Evolutionary conservation across 305 asterid species (phyloP).

Genomic region (Vinca major): DNA sequence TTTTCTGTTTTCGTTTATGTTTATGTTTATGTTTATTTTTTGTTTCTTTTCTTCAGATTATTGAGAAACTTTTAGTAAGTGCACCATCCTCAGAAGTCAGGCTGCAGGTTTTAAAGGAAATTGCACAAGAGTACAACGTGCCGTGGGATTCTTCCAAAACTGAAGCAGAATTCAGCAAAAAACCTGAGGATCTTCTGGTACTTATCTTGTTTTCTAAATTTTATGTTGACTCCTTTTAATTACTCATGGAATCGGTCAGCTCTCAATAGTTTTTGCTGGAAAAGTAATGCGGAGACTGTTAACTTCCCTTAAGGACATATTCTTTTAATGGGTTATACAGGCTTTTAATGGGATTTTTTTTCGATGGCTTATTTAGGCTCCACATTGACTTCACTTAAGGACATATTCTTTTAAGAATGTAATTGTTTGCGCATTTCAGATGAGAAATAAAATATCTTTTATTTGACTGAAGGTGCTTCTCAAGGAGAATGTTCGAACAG

Average conservation of each 20-base stretch:
- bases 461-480: neutral
- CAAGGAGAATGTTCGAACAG: neutral
- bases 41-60: conserved; percentile 39
- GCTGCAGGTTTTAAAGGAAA: conserved; percentile 61
- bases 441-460: neutral
- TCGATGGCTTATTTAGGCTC: neutral
- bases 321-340: neutral
- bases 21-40: neutral
- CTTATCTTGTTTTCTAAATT: conserved; percentile 2
- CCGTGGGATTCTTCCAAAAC: conserved; percentile 70
- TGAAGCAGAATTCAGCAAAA: conserved; percentile 59
- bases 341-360: neutral
- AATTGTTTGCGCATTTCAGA: neutral
- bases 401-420: neutral
- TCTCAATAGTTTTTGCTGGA: neutral
- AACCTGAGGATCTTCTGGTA: conserved; percentile 94
- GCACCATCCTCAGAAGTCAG: conserved; percentile 60
- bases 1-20: neutral
- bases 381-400: neutral
- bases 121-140: conserved; percentile 48
- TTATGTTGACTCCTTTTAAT: neutral
- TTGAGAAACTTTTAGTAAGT: conserved; percentile 72
- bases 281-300: neutral
- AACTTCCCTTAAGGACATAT: too few species aligned
- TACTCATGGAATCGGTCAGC: neutral